phyloP scores from a whole-genome alignment of 139 green algal species.

The Asterochloris erici region DNA sequence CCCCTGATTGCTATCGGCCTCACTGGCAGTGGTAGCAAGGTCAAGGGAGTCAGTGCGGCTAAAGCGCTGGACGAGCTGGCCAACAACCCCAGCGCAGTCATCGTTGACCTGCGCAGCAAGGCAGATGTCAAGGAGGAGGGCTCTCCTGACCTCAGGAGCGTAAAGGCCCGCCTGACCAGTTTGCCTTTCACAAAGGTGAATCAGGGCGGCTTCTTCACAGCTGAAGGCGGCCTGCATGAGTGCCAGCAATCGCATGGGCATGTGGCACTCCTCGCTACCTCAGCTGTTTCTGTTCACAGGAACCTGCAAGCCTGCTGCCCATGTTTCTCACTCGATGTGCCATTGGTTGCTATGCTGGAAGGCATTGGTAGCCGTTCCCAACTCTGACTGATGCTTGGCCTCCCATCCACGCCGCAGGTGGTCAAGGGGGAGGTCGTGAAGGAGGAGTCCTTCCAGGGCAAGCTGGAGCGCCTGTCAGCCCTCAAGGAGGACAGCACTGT shows the following conservation, averaged over 20 bases:
- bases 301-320: background rate
- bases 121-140: slow-evolving; percentile 32
- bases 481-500: slow-evolving; percentile 30
- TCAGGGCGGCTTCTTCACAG: too few species aligned
- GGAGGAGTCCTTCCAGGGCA: slow-evolving; percentile 33
- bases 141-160: slow-evolving; percentile 37
- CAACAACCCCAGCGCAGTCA: slow-evolving; percentile 5
- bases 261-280: too few species aligned
- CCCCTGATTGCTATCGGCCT: background rate
- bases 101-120: slow-evolving; percentile 42
- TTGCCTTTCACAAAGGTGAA: slow-evolving; percentile 30
- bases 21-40: slow-evolving; percentile 12
- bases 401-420: background rate
- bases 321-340: background rate
- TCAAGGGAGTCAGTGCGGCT: slow-evolving; percentile 23
- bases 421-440: slow-evolving; percentile 14
- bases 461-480: slow-evolving; percentile 28
- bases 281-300: too few species aligned
- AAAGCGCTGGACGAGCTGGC: slow-evolving; percentile 35
- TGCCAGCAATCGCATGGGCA: too few species aligned
- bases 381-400: background rate
- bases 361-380: background rate
- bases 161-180: slow-evolving; percentile 17
- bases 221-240: too few species aligned
- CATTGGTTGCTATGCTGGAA: background rate